A percentile compares a stretch with the other conserved stretches of the same genome.
Conservation (phyloP, 495 filamentous ascomycete genomes). For the Trichoderma virens region DNA sequence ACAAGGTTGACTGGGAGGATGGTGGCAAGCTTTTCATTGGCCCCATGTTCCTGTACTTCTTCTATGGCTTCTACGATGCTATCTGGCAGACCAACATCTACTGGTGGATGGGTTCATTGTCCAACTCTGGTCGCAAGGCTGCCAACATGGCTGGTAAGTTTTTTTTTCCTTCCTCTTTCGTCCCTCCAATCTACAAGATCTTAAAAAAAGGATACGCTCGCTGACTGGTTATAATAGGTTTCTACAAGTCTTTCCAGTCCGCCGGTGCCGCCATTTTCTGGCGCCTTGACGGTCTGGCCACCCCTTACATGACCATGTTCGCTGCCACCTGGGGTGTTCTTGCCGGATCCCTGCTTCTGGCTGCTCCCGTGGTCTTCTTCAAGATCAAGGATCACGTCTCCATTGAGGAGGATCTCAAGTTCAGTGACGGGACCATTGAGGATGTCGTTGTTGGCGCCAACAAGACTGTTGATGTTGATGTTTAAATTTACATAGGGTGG, state of each 20-base stretch:
- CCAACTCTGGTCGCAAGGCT: conserved; percentile 83
- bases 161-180: not conserved
- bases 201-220: not conserved
- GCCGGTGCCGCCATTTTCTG: conserved; percentile 87
- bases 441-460: conserved; percentile 42
- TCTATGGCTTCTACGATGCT: conserved; percentile 87
- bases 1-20: conserved; percentile 55
- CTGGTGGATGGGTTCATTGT: conserved; percentile 90
- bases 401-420: conserved; percentile 72
- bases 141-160: conserved; percentile 79
- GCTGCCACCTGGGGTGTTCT: conserved; percentile 59
- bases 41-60: conserved; percentile 87
- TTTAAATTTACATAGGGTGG: not conserved
- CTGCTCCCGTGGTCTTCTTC: conserved; percentile 70
- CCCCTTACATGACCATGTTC: conserved; percentile 58
- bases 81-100: conserved; percentile 81
- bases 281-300: conserved; percentile 59
- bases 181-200: too few relatives aligned
- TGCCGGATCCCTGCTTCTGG: conserved; percentile 60
- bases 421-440: conserved; percentile 68
- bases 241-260: conserved; percentile 53
- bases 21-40: conserved; percentile 54
- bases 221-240: conserved; percentile 20
- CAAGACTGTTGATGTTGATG: not conserved
- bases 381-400: conserved; percentile 67